A percentile compares a stretch with the other conserved stretches of the same genome.
phyloP scores from a whole-genome alignment of 306 rosid genomes.

The Aeschynomene evenia region DNA sequence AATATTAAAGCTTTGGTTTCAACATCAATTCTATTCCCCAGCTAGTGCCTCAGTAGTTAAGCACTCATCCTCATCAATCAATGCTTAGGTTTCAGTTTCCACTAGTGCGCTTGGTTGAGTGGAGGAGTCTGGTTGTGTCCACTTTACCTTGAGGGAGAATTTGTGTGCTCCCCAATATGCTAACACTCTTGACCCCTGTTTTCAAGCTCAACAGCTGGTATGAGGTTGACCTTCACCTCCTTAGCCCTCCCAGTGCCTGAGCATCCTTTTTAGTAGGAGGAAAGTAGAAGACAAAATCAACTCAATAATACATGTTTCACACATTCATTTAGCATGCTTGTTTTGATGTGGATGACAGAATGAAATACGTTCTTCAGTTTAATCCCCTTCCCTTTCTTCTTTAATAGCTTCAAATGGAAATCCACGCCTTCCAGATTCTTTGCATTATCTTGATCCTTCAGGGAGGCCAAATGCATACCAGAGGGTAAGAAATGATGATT shows the following conservation, averaged over 20 bases:
- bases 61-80: slow-evolving; percentile 15
- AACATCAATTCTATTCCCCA: slow-evolving; percentile 1
- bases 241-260: neutral
- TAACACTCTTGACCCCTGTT: slow-evolving; percentile 2
- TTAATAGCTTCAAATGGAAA: slow-evolving; percentile 88
- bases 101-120: slow-evolving; percentile 24
- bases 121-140: slow-evolving; percentile 21
- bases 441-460: slow-evolving; percentile 83
- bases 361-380: neutral
- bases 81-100: slow-evolving; percentile 26
- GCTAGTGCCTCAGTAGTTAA: slow-evolving; percentile 10
- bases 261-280: neutral
- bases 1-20: slow-evolving; percentile 4
- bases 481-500: slow-evolving; percentile 55
- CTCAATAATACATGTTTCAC: neutral
- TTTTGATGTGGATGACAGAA: slow-evolving; percentile 4
- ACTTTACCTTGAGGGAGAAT: slow-evolving; percentile 21
- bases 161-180: slow-evolving; percentile 27
- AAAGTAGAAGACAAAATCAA: neutral
- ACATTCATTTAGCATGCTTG: neutral
- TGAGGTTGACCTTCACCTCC: slow-evolving; percentile 22
- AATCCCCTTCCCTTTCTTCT: slow-evolving; percentile 23
- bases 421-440: slow-evolving; percentile 82
- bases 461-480: slow-evolving; percentile 85
- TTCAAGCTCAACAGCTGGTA: neutral